Base-by-base conservation (phyloP, 139 green algal species). In the Raphidocelis subcapitata region DNA sequence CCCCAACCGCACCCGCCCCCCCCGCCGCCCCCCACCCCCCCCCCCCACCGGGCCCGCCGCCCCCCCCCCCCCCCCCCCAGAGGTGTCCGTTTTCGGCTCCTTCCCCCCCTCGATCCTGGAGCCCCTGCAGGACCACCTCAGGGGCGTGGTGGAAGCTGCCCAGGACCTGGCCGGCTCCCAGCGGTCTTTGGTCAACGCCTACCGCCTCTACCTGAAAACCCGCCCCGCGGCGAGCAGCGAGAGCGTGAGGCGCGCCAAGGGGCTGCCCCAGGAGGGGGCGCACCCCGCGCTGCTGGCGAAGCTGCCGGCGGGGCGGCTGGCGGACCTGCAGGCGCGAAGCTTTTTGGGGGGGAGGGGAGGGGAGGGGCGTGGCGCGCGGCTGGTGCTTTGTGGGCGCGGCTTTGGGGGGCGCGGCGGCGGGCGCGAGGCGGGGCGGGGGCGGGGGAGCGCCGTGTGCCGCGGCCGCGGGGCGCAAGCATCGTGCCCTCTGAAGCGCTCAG, bases 121-220 rank as follows among this genome's bases (percentile, higher is more conserved):
- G 37, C 82, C 83, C 16, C 55, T 68, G 4, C 68, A 92, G 28
- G 92, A 97, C 72, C 84, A 84, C 4, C 66, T 93, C 24, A 65
- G 80, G 1, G 69, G 85, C 54, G 41, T 88, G 14, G 35, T 93
- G 28, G 67, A 44, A 1, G 37, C 69, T 16, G 67, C 62, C 10
- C 68, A 77, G n/a, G 86, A 93, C 32, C 71, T 95, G 62, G 44
- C 68, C 0, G 62, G 65, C 10, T 73, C 87, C 63, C 23, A 74
- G 20, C 74, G 65, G 8, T 74, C 81, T 10, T 62, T 89, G 28
- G 74, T 44, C 14, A 98, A 98, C 65, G 95, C 92, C 0, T 96
- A 91, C 69, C 67, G 67, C 31, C 84, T 98, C 55, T 99, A 99
- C 85, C 67, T 86, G 33, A 92, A 89, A 55, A 98, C 95, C 2